Conservation (phyloP, 176 grass and related monocot species). For the Aegilops longissima region DNA sequence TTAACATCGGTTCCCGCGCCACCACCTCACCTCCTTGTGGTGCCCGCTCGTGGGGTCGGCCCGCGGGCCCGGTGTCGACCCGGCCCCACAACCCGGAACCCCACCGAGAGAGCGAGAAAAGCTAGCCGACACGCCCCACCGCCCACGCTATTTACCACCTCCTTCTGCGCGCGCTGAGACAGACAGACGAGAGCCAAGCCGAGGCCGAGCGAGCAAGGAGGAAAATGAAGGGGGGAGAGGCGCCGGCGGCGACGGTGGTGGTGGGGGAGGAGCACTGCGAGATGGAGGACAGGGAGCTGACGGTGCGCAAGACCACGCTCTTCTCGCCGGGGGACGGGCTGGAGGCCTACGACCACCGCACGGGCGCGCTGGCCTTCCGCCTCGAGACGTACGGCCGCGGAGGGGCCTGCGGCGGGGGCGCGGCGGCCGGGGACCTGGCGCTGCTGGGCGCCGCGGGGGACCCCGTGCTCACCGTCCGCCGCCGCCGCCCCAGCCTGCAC, state of each 20-base stretch:
- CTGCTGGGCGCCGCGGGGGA: conserved; percentile 57
- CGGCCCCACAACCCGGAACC: too few species aligned
- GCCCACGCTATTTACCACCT: too few species aligned
- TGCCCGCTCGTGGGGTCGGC: too few species aligned
- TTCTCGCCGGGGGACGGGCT: conserved; percentile 79
- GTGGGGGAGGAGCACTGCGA: conserved; percentile 69
- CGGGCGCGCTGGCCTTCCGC: conserved; percentile 69
- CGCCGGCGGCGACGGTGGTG: neutral
- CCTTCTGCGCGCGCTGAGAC: too few species aligned
- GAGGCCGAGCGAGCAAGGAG: too few species aligned
- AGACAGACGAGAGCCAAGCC: too few species aligned
- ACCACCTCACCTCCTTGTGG: too few species aligned
- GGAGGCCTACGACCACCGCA: conserved; percentile 87
- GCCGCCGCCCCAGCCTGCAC: conserved; percentile 87
- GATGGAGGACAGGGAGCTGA: conserved; percentile 67
- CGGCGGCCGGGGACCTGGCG: conserved; percentile 61
- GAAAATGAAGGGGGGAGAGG: neutral
- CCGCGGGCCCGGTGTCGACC: too few species aligned
- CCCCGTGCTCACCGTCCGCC: conserved; percentile 67
- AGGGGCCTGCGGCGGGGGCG: conserved; percentile 34
- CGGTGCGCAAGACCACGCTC: conserved; percentile 91
- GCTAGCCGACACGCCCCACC: too few species aligned
- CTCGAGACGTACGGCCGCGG: conserved; percentile 75
- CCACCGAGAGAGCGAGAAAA: too few species aligned
- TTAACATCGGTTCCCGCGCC: too few species aligned